phyloP scores from a whole-genome alignment of 805 yeast species.

The Maudiozyma barnettii region DNA sequence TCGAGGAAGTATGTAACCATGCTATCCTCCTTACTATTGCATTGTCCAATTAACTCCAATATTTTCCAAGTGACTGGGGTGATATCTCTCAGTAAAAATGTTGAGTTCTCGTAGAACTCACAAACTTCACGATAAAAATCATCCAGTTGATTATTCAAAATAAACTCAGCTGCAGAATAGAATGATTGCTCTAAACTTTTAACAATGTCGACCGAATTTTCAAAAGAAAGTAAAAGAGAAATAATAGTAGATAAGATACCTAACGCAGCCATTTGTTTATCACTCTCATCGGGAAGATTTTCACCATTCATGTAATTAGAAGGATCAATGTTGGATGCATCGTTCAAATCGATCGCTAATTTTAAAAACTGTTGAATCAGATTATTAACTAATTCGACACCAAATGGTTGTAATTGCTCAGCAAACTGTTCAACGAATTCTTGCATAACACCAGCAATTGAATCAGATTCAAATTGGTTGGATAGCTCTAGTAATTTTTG shows the following conservation, averaged over 20 bases:
- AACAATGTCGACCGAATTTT: slow-evolving; percentile 64
- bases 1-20: slow-evolving; percentile 60
- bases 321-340: slow-evolving; percentile 41
- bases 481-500: slow-evolving; percentile 65
- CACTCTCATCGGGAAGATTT: slow-evolving; percentile 38
- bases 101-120: slow-evolving; percentile 63
- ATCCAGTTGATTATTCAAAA: slow-evolving; percentile 54
- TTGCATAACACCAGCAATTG: slow-evolving; percentile 85
- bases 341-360: slow-evolving; percentile 60
- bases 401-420: slow-evolving; percentile 85
- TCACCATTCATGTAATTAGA: slow-evolving; percentile 29
- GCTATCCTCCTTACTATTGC: slow-evolving; percentile 31
- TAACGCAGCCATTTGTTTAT: slow-evolving; percentile 71
- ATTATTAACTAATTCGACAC: slow-evolving; percentile 55
- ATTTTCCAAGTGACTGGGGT: slow-evolving; percentile 70
- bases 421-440: slow-evolving; percentile 87
- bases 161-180: slow-evolving; percentile 58
- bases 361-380: slow-evolving; percentile 65
- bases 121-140: slow-evolving; percentile 71
- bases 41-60: slow-evolving; percentile 41
- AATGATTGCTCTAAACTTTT: slow-evolving; percentile 55
- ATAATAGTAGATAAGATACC: slow-evolving; percentile 76
- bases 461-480: slow-evolving; percentile 76
- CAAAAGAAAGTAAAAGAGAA: slow-evolving; percentile 73
- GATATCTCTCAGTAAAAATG: slow-evolving; percentile 49